These are phyloP conservation scores for Craterostigma plantagineum DNA, from an alignment of 257 asterid species.

Conservation along the genomic window DNA sequence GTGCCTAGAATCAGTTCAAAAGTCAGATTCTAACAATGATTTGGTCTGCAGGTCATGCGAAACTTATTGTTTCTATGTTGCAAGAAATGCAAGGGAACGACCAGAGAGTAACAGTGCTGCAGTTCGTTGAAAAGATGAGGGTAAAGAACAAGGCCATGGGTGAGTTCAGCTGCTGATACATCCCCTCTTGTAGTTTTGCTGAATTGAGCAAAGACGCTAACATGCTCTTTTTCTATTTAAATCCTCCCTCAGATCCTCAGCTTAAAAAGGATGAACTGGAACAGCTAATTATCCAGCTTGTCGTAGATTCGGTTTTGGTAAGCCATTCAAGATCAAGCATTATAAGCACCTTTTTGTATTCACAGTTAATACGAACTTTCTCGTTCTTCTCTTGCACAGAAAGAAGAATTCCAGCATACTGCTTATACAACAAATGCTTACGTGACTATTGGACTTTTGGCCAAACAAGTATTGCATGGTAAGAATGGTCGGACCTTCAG, in stretches of 20 bases:
- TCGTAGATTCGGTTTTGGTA: slow-evolving; percentile 69
- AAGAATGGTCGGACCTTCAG: slow-evolving; percentile 14
- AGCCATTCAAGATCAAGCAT: slow-evolving; percentile 12
- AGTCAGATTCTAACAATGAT: neutral
- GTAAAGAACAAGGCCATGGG: slow-evolving; percentile 45
- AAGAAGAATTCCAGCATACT: slow-evolving; percentile 97
- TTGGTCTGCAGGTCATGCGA: slow-evolving; percentile 48
- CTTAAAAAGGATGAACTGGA: slow-evolving; percentile 72
- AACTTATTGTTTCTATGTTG: slow-evolving; percentile 36
- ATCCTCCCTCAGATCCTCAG: slow-evolving; percentile 37
- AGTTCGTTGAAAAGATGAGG: slow-evolving; percentile 76
- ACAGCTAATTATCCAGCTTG: slow-evolving; percentile 59
- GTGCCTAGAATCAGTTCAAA: neutral
- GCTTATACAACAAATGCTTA: slow-evolving; percentile 90
- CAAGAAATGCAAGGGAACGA: slow-evolving; percentile 63
- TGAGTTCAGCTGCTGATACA: slow-evolving; percentile 22
- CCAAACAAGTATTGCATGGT: slow-evolving; percentile 70
- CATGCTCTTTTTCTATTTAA: slow-evolving; percentile 4
- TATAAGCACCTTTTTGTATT: slow-evolving; percentile 8
- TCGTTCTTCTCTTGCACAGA: slow-evolving; percentile 23
- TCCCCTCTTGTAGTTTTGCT: slow-evolving; percentile 1
- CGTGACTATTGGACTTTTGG: slow-evolving; percentile 67
- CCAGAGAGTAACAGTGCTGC: slow-evolving; percentile 73
- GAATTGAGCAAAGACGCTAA: neutral
- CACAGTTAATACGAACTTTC: neutral